Evolutionary conservation across 768 basidiomycete species (phyloP).

Genomic region (Krasilnikovozyma curviuscula): DNA sequence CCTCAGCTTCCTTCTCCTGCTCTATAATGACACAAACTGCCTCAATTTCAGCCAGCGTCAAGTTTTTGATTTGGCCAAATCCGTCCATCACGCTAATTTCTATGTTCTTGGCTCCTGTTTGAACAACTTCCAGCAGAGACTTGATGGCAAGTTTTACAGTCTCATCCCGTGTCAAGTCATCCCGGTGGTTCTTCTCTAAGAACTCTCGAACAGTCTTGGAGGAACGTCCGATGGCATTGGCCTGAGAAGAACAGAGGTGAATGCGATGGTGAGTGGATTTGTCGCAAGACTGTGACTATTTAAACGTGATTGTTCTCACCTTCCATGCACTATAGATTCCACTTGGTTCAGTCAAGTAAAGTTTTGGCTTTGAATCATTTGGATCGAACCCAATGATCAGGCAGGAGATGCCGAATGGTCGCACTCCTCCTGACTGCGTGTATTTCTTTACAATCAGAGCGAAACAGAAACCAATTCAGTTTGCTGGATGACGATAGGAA

Average conservation of each 20-base stretch:
- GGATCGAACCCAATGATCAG: conserved; percentile 95
- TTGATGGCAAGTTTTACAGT: conserved; percentile 89
- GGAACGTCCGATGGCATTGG: conserved; percentile 91
- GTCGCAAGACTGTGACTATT: not conserved
- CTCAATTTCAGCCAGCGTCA: conserved; percentile 74
- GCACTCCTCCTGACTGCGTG: conserved; percentile 95
- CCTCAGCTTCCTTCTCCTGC: conserved; percentile 92
- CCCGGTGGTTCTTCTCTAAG: conserved; percentile 91
- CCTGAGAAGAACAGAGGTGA: conserved; percentile 32
- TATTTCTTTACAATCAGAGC: conserved; percentile 43
- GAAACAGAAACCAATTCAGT: not conserved
- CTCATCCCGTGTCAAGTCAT: conserved; percentile 70
- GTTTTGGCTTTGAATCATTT: conserved; percentile 60
- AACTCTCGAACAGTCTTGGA: conserved; percentile 98
- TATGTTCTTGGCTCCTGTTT: conserved; percentile 99
- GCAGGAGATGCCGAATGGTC: conserved; percentile 94
- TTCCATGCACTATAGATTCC: conserved; percentile 99
- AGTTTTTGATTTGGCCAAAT: conserved; percentile 82
- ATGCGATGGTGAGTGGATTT: not conserved
- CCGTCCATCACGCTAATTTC: conserved; percentile 96
- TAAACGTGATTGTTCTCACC: conserved; percentile 31
- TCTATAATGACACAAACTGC: conserved; percentile 83
- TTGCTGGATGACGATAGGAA: not conserved
- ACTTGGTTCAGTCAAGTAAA: conserved; percentile 94
- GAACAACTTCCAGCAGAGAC: conserved; percentile 87